These are phyloP conservation scores for Aspergillus clavatus DNA, from an alignment of 2,329 filamentous ascomycete genomes.

Conservation along the genomic window DNA sequence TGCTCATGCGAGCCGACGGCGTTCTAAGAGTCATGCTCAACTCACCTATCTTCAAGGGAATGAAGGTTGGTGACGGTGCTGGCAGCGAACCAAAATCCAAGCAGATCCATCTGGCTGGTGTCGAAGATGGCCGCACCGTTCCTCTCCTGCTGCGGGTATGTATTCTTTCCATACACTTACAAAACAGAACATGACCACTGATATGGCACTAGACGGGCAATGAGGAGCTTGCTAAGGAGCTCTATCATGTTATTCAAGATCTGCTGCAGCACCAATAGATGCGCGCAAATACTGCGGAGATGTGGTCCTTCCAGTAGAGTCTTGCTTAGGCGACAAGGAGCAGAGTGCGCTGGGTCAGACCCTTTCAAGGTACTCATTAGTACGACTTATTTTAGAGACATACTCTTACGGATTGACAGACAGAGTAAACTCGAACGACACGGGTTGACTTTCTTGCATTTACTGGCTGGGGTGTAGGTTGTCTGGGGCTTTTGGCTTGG, in stretches of 20 bases:
- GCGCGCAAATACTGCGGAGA: no score
- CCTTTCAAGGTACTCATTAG: no score
- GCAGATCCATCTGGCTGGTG: conserved; percentile 59
- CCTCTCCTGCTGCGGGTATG: conserved; percentile 55
- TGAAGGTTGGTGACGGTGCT: conserved; percentile 66
- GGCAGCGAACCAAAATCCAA: conserved; percentile 65
- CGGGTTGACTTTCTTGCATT: not conserved
- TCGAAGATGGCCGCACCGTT: conserved; percentile 50
- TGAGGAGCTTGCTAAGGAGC: conserved; percentile 43
- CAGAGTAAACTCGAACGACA: not conserved
- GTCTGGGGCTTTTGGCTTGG: not conserved
- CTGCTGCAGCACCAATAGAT: conserved; percentile 25
- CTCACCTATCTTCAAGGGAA: conserved; percentile 69
- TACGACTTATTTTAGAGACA: no score
- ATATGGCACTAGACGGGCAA: conserved; percentile 32
- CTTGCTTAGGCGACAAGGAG: not conserved
- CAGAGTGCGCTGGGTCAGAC: no score
- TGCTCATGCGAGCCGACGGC: conserved; percentile 88
- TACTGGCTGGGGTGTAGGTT: not conserved
- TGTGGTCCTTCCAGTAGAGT: no score
- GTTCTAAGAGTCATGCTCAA: conserved; percentile 85
- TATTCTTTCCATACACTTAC: not conserved
- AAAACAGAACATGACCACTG: conserved; percentile 1
- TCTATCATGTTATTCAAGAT: conserved; percentile 43
- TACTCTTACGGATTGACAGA: not conserved